Conservation (phyloP, 2,329 filamentous ascomycete genomes). For the Trichoderma sp. region DNA sequence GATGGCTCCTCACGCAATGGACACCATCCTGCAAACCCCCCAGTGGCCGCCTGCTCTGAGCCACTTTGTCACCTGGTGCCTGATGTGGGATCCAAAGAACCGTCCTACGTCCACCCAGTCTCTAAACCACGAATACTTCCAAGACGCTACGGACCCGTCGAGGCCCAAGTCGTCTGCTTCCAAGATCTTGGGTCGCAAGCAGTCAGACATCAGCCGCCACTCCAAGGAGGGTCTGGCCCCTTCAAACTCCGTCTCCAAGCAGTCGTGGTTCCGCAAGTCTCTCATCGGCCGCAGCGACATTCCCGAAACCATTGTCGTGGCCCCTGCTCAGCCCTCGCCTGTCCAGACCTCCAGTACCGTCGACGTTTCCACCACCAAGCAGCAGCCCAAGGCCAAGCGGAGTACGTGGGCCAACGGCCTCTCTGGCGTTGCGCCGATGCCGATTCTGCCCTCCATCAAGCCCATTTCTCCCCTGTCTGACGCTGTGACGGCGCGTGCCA, state of each 20-base stretch:
- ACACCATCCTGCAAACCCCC: conserved; percentile 85
- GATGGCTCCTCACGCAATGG: conserved; percentile 97
- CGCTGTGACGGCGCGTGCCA: conserved; percentile 86
- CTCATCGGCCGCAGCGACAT: conserved; percentile 78
- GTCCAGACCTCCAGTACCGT: conserved; percentile 43
- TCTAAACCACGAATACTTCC: conserved; percentile 93
- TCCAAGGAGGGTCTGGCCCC: conserved; percentile 59
- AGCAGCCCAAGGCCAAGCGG: conserved; percentile 68
- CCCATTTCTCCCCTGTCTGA: conserved; percentile 97
- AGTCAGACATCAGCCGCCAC: conserved; percentile 75
- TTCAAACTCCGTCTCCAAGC: conserved; percentile 72
- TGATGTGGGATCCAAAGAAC: conserved; percentile 97
- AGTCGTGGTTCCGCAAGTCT: conserved; percentile 96
- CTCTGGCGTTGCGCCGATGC: conserved; percentile 83
- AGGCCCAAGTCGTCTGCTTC: conserved; percentile 89
- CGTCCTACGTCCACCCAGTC: conserved; percentile 91
- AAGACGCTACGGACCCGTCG: conserved; percentile 87
- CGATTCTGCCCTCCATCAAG: conserved; percentile 89
- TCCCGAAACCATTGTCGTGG: conserved; percentile 57
- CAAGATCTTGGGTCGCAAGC: conserved; percentile 82
- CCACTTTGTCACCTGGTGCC: conserved; percentile 95
- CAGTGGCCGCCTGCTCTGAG: conserved; percentile 89
- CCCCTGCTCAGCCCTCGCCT: conserved; percentile 46
- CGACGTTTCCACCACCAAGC: conserved; percentile 40
- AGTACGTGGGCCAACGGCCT: conserved; percentile 90